Evolutionary conservation across 1,284 basidiomycete genomes (phyloP).

Genomic region (Earliella scabrosa): DNA sequence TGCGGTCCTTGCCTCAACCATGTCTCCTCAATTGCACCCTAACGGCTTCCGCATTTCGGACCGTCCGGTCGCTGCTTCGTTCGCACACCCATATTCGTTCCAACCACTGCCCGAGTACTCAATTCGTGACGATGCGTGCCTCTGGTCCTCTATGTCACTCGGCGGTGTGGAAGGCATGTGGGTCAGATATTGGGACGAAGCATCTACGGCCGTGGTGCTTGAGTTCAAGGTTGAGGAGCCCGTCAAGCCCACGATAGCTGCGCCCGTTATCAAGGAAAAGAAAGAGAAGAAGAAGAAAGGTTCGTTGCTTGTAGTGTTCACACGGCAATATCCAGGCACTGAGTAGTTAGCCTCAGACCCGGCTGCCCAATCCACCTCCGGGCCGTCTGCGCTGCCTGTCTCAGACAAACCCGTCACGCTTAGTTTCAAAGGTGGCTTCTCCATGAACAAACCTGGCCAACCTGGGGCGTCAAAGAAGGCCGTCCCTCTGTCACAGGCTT

Average conservation of each 20-base stretch:
- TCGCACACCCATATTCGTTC: conserved; percentile 87
- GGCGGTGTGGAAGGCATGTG: conserved; percentile 73
- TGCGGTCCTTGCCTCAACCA: conserved; percentile 75
- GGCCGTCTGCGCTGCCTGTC: conserved; percentile 68
- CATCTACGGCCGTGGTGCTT: conserved; percentile 67
- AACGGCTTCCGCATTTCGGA: conserved; percentile 88
- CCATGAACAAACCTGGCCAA: conserved; percentile 39
- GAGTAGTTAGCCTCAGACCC: conserved; percentile 4
- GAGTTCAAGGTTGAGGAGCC: conserved; percentile 82
- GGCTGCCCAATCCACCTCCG: conserved; percentile 32
- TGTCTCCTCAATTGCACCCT: conserved; percentile 84
- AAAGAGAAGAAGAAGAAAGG: conserved; percentile 73
- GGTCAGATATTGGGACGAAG: conserved; percentile 86
- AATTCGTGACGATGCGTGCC: conserved; percentile 73
- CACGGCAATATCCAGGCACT: background rate
- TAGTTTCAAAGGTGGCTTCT: conserved; percentile 60
- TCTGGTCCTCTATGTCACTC: conserved; percentile 63
- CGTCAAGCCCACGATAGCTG: conserved; percentile 37
- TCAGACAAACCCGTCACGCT: conserved; percentile 80
- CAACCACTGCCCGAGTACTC: conserved; percentile 76
- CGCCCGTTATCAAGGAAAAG: conserved; percentile 52
- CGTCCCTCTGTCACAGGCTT: conserved; percentile 52
- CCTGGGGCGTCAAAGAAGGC: conserved; percentile 33
- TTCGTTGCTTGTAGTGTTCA: conserved; percentile 17
- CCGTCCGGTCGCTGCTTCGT: conserved; percentile 85